Percentiles rank a stretch among this genome's conserved stretches.
These are phyloP conservation scores for Croton laevigatus DNA, from an alignment of 441 rosid genomes.

Conservation along the genomic window DNA sequence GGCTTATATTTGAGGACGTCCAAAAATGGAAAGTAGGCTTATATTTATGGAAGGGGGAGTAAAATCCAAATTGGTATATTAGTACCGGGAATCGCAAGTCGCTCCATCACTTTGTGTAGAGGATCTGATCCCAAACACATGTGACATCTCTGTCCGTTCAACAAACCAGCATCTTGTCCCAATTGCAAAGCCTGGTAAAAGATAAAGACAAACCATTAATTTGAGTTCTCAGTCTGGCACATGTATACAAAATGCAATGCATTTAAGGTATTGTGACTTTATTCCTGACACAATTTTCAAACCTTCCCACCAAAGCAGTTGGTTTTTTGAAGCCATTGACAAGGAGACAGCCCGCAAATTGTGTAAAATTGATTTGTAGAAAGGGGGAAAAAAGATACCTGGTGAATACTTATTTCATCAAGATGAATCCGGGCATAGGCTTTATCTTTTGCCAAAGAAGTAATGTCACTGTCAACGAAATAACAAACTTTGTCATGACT, in stretches of 20 bases:
- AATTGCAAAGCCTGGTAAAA: conserved; percentile 82
- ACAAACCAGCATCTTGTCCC: conserved; percentile 72
- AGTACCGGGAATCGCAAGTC: conserved; percentile 76
- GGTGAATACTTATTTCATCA: conserved; percentile 83
- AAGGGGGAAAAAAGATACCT: conserved; percentile 46
- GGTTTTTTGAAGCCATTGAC: not conserved
- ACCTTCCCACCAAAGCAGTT: not conserved
- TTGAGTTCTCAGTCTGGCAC: conserved; percentile 1
- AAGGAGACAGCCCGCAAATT: not conserved
- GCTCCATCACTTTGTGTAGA: conserved; percentile 63
- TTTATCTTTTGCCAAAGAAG: conserved; percentile 93
- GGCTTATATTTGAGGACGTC: too few species aligned
- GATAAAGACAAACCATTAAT: not conserved
- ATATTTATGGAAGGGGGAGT: not conserved
- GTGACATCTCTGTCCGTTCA: conserved; percentile 81
- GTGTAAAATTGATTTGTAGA: conserved; percentile 3
- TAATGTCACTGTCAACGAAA: conserved; percentile 71
- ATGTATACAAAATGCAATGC: not conserved
- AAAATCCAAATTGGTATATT: not conserved
- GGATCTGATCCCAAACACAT: conserved; percentile 63
- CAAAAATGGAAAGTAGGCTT: too few species aligned
- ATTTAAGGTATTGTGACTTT: not conserved
- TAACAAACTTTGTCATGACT: conserved; percentile 2
- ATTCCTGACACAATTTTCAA: not conserved
- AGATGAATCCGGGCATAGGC: conserved; percentile 92